Evolutionary conservation across 1,284 basidiomycete genomes (phyloP), one percentile per base, ranked within the genome.

Genomic region (Ceratobasidium sp.): DNA sequence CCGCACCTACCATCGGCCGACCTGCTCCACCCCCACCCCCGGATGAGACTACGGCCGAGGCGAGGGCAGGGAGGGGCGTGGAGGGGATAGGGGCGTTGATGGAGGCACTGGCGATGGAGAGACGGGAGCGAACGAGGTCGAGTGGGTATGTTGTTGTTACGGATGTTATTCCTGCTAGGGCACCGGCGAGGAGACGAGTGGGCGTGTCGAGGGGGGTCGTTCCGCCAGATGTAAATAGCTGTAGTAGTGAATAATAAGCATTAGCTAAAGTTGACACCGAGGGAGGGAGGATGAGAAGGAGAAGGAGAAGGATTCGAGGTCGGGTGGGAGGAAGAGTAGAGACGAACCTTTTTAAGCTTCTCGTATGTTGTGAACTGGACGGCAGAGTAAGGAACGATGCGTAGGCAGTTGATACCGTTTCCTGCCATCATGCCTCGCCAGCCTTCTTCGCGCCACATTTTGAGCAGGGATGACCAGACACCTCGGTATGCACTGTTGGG

Each of bases 381-480:
- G 27, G 94, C 93, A 77, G 91, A 93, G 80, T 86, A 87, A 9
- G 92, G 92, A 75, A 95, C 89, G 78, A 96, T 96, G 71, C 96
- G 89, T 78, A 98, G 82, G 82, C 96, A 97, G 82, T 98, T 98
- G 81, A 73, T 76, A 15, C 76, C 76, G 77, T 87, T 87, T 11
- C 86, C 87, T 65, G 95, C 88, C 95, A 98, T 97, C 82, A 91
- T 96, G 2, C 97, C 97, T 79, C 84, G 88, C 82, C 96, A 93
- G 1, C 96, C 97, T 83, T 98, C 97, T 81, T 97, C 95, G 78
- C 86, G 86, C 93, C 94, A 97, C 91, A 98, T 98, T 74, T 95
- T 88, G 60, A 87, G 85, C 57, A 97, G 86, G 79, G 91, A 92
- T 27, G 88, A 83, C 92, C 92, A 96, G 63, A 97, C 93, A 31